Evolutionary conservation across 108 stramenopile genomes (phyloP), one percentile per base, ranked within the genome.

Genomic region (Cyclotella cryptica): DNA sequence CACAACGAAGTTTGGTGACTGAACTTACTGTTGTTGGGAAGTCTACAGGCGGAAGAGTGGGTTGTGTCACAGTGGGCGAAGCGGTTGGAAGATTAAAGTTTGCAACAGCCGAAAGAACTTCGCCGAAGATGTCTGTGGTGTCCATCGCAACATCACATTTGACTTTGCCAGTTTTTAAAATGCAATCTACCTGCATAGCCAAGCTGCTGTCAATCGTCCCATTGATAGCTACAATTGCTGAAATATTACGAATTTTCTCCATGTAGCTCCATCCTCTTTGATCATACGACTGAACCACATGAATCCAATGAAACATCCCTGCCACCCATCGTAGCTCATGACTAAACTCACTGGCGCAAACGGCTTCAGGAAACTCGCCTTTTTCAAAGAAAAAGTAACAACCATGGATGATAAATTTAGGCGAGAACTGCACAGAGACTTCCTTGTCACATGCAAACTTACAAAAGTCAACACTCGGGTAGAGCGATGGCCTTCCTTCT

Each of bases 261-360:
- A 71, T 71, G 28, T 76, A 76, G 28, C 28, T 46, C 75, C 75
- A 76, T 5, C 58, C 66, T 11, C 57, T 55, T 5, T 29, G 47
- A 27, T 66, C 27, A 24, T 52, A 76, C 17, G 72, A 39, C 40
- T 78, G 77, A n/a, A 78, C 72, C 39, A 43, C 44, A n/a, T 78
- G 42, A 6, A 64, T 24, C 77, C 77, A 78, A 40, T 78, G 42
- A 74, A 78, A 78, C 77, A 78, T 78, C 11, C 72, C 77, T 17
- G 72, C 39, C 8, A 72, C 52, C 77, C 77, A 78, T 24, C 65
- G n/a, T 29, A 78, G 44, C 2, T 64, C 72, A 19, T 72, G 45
- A 29, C 63, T 55, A 52, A 22, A 52, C 4, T 69, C 41, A 21
- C 68, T 66, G 28, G 77, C 62, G 40, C 77, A 78, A 30, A 53